These are phyloP conservation scores for Omphalea diandra DNA, from an alignment of 441 rosid genomes.

Conservation along the genomic window DNA sequence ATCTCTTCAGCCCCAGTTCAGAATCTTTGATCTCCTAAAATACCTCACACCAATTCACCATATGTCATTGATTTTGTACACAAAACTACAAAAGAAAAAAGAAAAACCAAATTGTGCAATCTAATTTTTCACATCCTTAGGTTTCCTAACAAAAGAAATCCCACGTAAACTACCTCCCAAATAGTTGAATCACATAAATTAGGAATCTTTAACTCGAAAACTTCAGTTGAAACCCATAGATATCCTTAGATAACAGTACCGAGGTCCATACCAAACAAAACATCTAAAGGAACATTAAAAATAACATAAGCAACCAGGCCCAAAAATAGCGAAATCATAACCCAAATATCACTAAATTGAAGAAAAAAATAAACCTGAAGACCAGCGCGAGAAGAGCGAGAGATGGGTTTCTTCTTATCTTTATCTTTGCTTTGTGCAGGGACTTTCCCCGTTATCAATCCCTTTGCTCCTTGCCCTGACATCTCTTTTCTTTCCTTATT, in stretches of 20 bases:
- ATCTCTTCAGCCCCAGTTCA: too few relatives aligned
- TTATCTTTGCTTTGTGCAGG: slow-evolving; percentile 46
- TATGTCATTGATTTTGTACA: too few relatives aligned
- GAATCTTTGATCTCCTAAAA: too few relatives aligned
- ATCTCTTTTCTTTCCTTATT: slow-evolving; percentile 31
- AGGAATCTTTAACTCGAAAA: not conserved
- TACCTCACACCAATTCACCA: too few relatives aligned
- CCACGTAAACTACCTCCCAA: too few relatives aligned
- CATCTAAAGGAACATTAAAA: too few relatives aligned
- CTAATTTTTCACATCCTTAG: too few relatives aligned
- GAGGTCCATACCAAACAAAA: not conserved
- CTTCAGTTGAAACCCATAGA: not conserved
- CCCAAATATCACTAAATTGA: not conserved
- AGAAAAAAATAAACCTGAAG: slow-evolving; percentile 44
- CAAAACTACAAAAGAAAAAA: too few relatives aligned
- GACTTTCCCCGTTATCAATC: slow-evolving; percentile 61
- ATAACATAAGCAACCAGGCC: too few relatives aligned
- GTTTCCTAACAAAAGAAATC: not conserved
- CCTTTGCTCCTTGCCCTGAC: slow-evolving; percentile 64
- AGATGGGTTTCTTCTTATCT: slow-evolving; percentile 64
- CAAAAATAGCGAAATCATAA: not conserved
- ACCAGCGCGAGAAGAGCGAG: slow-evolving; percentile 70
- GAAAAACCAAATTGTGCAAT: too few relatives aligned
- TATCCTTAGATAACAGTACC: not conserved
- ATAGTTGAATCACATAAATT: not conserved